A percentile compares a stretch with the other conserved stretches of the same genome.
Evolutionary conservation across 2,329 filamentous ascomycete species (phyloP).

Genomic region (Colletotrichum costaricense): DNA sequence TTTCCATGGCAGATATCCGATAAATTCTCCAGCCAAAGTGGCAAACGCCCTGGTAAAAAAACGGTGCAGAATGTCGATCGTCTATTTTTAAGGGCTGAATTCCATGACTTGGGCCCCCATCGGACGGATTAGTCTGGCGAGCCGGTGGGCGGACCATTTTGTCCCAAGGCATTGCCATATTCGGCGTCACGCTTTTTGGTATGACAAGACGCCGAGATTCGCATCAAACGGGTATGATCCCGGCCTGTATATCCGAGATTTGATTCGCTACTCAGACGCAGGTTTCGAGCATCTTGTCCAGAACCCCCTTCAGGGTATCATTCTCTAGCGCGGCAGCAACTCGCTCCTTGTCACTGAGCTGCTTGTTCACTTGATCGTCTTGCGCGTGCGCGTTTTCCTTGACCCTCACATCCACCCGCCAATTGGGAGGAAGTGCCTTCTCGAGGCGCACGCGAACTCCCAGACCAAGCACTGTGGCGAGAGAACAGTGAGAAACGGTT

Average conservation of each 20-base stretch:
- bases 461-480: constrained; percentile 95
- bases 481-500: constrained; percentile 95
- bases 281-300: constrained; percentile 93
- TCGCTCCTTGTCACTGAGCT: constrained; percentile 94
- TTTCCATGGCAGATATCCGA: constrained; percentile 10
- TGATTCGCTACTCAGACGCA: constrained; percentile 65
- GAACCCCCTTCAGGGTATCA: constrained; percentile 85
- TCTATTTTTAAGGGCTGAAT: constrained; percentile 7
- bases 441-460: constrained; percentile 93
- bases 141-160: not conserved
- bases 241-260: not conserved
- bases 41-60: constrained; percentile 1
- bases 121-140: not conserved
- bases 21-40: constrained; percentile 14
- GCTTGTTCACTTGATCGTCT: constrained; percentile 96
- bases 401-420: constrained; percentile 90
- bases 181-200: not conserved
- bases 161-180: not conserved
- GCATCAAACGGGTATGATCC: not conserved
- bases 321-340: constrained; percentile 97
- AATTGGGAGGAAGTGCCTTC: constrained; percentile 90
- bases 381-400: constrained; percentile 97
- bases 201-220: constrained; percentile 8
- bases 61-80: constrained; percentile 17
- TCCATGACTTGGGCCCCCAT: not conserved